These are phyloP conservation scores for Juglanconis juglandina DNA, from an alignment of 2,329 filamentous ascomycete genomes.

Conservation along the genomic window DNA sequence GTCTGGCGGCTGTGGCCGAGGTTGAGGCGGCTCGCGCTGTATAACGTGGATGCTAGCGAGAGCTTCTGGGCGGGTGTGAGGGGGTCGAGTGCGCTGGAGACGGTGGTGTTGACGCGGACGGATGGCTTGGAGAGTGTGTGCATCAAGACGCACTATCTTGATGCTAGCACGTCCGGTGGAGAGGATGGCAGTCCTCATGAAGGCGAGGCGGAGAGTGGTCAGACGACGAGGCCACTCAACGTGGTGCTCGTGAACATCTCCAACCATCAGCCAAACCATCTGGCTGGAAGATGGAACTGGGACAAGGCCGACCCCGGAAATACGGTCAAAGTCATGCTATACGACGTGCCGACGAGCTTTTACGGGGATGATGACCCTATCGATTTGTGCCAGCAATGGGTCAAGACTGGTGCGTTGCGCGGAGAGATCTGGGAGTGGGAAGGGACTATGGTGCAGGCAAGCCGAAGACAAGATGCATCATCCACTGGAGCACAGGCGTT, in stretches of 20 bases:
- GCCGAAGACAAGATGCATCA: too few relatives aligned
- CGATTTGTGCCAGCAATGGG: slow-evolving; percentile 38
- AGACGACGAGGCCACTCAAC: slow-evolving; percentile 21
- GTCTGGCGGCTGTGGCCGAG: slow-evolving; percentile 43
- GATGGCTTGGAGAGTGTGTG: slow-evolving; percentile 30
- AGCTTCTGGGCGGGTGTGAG: slow-evolving; percentile 38
- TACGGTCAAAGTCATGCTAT: slow-evolving; percentile 36
- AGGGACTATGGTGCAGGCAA: background rate
- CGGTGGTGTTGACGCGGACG: slow-evolving; percentile 40
- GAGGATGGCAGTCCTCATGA: background rate
- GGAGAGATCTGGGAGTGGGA: slow-evolving; percentile 38
- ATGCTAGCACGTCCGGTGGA: slow-evolving; percentile 3
- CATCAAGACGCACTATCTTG: slow-evolving; percentile 41
- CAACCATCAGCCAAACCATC: slow-evolving; percentile 22
- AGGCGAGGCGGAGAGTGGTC: slow-evolving; percentile 19
- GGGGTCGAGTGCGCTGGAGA: slow-evolving; percentile 34
- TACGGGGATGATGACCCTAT: slow-evolving; percentile 35
- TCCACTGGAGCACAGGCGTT: too few relatives aligned
- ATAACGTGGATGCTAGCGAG: slow-evolving; percentile 35
- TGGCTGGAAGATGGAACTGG: slow-evolving; percentile 29
- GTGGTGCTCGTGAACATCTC: slow-evolving; percentile 32
- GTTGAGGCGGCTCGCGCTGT: slow-evolving; percentile 41
- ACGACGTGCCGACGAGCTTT: slow-evolving; percentile 37
- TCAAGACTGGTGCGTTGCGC: slow-evolving; percentile 37
- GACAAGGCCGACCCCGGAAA: slow-evolving; percentile 30